These are phyloP conservation scores for Scolecobasidium constrictum DNA, from an alignment of 2,329 filamentous ascomycete species.

Conservation along the genomic window DNA sequence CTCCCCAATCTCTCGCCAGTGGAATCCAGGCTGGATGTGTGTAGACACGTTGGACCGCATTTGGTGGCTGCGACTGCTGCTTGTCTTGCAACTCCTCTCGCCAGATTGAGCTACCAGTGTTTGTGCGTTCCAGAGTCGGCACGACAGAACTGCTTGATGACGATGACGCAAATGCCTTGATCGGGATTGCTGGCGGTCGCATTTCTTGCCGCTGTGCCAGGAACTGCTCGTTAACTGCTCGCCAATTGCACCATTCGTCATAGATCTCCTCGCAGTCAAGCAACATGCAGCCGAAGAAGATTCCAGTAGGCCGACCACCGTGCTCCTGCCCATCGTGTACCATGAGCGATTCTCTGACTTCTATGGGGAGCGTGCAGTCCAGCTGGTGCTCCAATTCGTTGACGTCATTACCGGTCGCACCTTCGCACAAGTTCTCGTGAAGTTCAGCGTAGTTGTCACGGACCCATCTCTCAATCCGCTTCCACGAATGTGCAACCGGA, in stretches of 20 bases:
- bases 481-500: constrained; percentile 82
- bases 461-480: constrained; percentile 84
- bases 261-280: constrained; percentile 97
- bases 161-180: constrained; percentile 59
- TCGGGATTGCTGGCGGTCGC: constrained; percentile 47
- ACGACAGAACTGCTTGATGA: constrained; percentile 46
- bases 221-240: constrained; percentile 83
- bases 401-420: constrained; percentile 84
- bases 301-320: constrained; percentile 78
- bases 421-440: constrained; percentile 85
- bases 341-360: constrained; percentile 84
- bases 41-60: constrained; percentile 83
- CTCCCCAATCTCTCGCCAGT: constrained; percentile 92
- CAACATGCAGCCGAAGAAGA: constrained; percentile 89
- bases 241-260: constrained; percentile 96
- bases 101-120: constrained; percentile 57
- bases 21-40: constrained; percentile 94
- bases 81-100: constrained; percentile 71
- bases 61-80: constrained; percentile 80
- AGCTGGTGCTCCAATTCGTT: constrained; percentile 95
- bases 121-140: constrained; percentile 27
- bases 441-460: constrained; percentile 94
- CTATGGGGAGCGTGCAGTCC: constrained; percentile 85
- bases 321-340: constrained; percentile 96
- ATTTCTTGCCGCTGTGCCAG: constrained; percentile 47